Base-by-base conservation (phyloP, 176 grass and related monocot genomes). In the Elymus sibiricus region DNA sequence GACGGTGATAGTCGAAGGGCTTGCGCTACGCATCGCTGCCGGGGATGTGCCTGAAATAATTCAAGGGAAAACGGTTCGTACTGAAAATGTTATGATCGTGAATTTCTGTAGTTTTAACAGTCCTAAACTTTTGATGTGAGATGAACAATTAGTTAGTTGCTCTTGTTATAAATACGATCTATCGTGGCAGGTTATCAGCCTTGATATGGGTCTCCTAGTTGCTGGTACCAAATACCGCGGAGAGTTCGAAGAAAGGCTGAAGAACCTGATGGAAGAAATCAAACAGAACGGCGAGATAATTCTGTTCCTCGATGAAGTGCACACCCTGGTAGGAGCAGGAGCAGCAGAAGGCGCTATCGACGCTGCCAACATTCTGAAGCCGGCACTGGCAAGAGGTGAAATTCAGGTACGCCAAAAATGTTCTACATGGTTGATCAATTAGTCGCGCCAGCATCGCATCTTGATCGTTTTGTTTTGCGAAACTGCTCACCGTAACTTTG, bases 201-300 rank as follows among this genome's bases (percentile, higher is more conserved):
- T 98, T 25, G 96, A 95, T 82, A 92, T 95, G 93, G 93, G 88
- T 74, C 91, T 91, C 61, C 75, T 98, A 64, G 84, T 98, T 80
- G 93, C 93, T 82, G 93, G 96, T 79, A 98, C 93, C 59, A 94
- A 92, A 67, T 98, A 98, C 76, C 88, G 96, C 76, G 96, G 96
- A 84, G 91, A 98, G 66, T 98, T 98, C 39, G 95, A 95, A 86
- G 93, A 98, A 90, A 92, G 93, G 82, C 85, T 98, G 74, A 98
- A 95, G 67, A 98, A 98, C 56, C 21, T 98, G 87, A 94, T 98
- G 93, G 96, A 92, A 85, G 96, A 98, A 90, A 89, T 95, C 62
- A 98, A 92, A 79, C 91, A 98, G 83, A 95, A 90, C 70, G 93
- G 92, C 21, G 88, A 98, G 83, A 87, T 98, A 81, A 98, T 98